Percentiles rank a stretch among this genome's conserved stretches.
Evolutionary conservation across 768 basidiomycete species (phyloP).

Genomic region (Mycena indigotica): DNA sequence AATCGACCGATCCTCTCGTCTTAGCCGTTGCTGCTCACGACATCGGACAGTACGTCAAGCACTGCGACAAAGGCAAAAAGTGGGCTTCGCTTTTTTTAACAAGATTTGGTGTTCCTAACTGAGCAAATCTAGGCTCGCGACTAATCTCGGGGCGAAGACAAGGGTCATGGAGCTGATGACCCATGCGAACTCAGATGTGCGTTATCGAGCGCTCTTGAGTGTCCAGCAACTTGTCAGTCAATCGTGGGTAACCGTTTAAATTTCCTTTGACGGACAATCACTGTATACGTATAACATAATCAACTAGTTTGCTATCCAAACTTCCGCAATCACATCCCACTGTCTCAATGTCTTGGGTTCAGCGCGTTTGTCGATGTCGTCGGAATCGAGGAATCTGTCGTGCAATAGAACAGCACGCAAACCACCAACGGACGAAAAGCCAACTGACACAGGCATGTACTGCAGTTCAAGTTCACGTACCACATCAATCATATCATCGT

Average conservation of each 20-base stretch:
- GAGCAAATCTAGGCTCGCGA: conserved; percentile 58
- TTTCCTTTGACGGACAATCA: conserved; percentile 16
- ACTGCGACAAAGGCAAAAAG: conserved; percentile 92
- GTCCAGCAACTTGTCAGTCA: conserved; percentile 93
- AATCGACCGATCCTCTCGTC: conserved; percentile 71
- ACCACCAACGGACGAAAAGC: conserved; percentile 69
- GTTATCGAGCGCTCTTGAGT: conserved; percentile 88
- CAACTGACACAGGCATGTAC: conserved; percentile 59
- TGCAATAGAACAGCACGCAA: conserved; percentile 67
- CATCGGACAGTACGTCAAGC: conserved; percentile 91
- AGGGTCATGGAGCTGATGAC: conserved; percentile 92
- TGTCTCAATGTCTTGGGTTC: conserved; percentile 56
- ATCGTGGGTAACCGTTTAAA: conserved; percentile 67
- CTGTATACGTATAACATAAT: conserved; percentile 9
- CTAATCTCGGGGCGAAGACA: conserved; percentile 84
- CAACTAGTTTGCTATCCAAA: conserved; percentile 55
- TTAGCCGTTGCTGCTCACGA: conserved; percentile 94
- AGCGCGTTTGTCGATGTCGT: conserved; percentile 22
- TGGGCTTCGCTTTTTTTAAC: conserved; percentile 38
- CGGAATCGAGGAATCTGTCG: conserved; percentile 49
- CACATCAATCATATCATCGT: conserved; percentile 35
- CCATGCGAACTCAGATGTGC: conserved; percentile 83
- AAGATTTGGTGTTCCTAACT: conserved; percentile 6
- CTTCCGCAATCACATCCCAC: conserved; percentile 70
- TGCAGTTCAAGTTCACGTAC: conserved; percentile 64